Percentiles rank a stretch among this genome's conserved stretches.
Conservation (phyloP, 305 asterid genomes). For the Fraxinus xanthoxyloides region DNA sequence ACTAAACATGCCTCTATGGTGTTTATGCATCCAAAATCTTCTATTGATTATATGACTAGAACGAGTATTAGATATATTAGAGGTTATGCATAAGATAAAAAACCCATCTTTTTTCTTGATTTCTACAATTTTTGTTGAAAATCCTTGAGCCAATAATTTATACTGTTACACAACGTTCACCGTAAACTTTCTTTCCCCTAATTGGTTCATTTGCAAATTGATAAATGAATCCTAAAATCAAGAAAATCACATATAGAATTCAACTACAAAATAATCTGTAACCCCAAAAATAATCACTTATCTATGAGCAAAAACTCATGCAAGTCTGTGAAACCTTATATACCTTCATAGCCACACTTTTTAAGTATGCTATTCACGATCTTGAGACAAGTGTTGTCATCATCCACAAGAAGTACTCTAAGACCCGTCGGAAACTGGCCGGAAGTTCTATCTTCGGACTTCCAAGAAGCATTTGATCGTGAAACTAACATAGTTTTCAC, state of each 20-base stretch:
- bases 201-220: background rate
- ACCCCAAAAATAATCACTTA: slow-evolving; percentile 9
- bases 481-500: slow-evolving; percentile 40
- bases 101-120: slow-evolving; percentile 11
- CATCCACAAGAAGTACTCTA: slow-evolving; percentile 87
- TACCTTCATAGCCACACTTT: slow-evolving; percentile 74
- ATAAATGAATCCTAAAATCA: background rate
- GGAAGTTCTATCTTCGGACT: slow-evolving; percentile 52
- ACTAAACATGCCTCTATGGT: background rate
- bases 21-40: background rate
- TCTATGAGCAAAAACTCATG: background rate
- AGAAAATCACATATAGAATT: background rate
- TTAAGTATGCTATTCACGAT: slow-evolving; percentile 78
- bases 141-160: background rate
- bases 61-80: background rate
- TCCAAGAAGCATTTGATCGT: slow-evolving; percentile 46
- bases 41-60: slow-evolving; percentile 24
- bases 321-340: background rate
- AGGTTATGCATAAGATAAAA: slow-evolving; percentile 22
- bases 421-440: slow-evolving; percentile 82
- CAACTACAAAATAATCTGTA: slow-evolving; percentile 9
- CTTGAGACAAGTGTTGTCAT: slow-evolving; percentile 80
- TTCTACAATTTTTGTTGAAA: background rate
- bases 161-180: background rate
- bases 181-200: background rate